Conservation (phyloP, 2,329 filamentous ascomycete species). For the Bipolaris sorokiniana region DNA sequence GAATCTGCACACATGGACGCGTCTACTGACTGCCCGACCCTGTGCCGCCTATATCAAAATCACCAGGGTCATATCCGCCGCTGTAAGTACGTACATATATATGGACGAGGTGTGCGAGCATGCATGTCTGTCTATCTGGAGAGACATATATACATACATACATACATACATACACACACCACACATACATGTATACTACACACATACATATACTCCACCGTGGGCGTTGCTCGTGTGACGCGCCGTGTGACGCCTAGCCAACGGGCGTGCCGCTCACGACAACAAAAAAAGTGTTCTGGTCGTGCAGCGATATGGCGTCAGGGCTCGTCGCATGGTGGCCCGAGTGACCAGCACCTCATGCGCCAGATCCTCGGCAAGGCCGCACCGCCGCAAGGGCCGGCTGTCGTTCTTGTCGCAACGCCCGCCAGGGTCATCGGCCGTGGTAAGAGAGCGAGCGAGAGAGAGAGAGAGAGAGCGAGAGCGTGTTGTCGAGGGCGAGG, state of each 20-base stretch:
- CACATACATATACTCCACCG: conserved; percentile 17
- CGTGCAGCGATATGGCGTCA: conserved; percentile 32
- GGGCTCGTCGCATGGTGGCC: conserved; percentile 37
- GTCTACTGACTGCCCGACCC: no score
- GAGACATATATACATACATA: conserved; percentile 20
- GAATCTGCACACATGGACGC: no score
- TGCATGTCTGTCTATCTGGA: not conserved
- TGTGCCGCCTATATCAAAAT: no score
- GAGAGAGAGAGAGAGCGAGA: no score
- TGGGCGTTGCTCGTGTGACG: conserved; percentile 23
- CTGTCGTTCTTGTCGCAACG: not conserved
- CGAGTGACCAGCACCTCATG: conserved; percentile 29
- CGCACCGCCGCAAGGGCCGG: conserved; percentile 20
- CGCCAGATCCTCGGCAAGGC: conserved; percentile 31
- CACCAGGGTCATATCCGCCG: no score
- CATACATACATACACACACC: no score
- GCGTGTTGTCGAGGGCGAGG: not conserved
- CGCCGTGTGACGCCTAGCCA: conserved; percentile 14
- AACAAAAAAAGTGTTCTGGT: conserved; percentile 9
- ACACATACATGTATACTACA: no score
- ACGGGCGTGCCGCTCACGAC: not conserved
- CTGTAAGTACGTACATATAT: not conserved
- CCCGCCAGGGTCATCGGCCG: not conserved
- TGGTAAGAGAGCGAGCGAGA: not conserved
- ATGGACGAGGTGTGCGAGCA: not conserved